Percentiles rank a stretch among this genome's conserved stretches.
These are phyloP conservation scores for Coemansia sp. DNA, from an alignment of 192 early-diverging fungal genomes.

Conservation along the genomic window DNA sequence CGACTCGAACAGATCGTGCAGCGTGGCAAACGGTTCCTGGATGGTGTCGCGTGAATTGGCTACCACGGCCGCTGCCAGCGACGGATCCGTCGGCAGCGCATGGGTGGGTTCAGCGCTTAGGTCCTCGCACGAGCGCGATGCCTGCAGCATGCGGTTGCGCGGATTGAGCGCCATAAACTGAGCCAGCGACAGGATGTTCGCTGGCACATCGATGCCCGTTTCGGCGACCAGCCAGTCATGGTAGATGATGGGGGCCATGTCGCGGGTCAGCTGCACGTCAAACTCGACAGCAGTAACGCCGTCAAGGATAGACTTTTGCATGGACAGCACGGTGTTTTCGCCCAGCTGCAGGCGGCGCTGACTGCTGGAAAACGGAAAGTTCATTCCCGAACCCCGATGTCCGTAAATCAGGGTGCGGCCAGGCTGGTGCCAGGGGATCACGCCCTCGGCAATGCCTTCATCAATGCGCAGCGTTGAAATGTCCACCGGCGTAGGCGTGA, in stretches of 20 bases:
- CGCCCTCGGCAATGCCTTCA: neutral
- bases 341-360: slow-evolving; percentile 73
- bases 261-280: slow-evolving; percentile 92
- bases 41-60: slow-evolving; percentile 79
- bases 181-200: slow-evolving; percentile 64
- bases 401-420: slow-evolving; percentile 66
- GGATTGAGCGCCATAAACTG: slow-evolving; percentile 66
- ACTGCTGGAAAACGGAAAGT: slow-evolving; percentile 46
- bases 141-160: slow-evolving; percentile 17
- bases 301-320: slow-evolving; percentile 75
- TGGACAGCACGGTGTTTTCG: slow-evolving; percentile 88
- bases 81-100: neutral
- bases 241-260: slow-evolving; percentile 82
- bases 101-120: slow-evolving; percentile 9
- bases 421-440: slow-evolving; percentile 22
- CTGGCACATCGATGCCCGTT: slow-evolving; percentile 65
- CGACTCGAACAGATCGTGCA: slow-evolving; percentile 72
- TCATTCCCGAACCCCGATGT: slow-evolving; percentile 88
- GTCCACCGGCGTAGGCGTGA: neutral
- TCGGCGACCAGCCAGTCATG: slow-evolving; percentile 88
- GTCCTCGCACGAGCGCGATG: slow-evolving; percentile 26
- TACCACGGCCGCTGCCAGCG: slow-evolving; percentile 49
- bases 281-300: slow-evolving; percentile 92
- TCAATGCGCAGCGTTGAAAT: neutral
- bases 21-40: slow-evolving; percentile 83